Base-by-base conservation (phyloP, 2,329 filamentous ascomycete species). In the Diaporthe citrichinensis region DNA sequence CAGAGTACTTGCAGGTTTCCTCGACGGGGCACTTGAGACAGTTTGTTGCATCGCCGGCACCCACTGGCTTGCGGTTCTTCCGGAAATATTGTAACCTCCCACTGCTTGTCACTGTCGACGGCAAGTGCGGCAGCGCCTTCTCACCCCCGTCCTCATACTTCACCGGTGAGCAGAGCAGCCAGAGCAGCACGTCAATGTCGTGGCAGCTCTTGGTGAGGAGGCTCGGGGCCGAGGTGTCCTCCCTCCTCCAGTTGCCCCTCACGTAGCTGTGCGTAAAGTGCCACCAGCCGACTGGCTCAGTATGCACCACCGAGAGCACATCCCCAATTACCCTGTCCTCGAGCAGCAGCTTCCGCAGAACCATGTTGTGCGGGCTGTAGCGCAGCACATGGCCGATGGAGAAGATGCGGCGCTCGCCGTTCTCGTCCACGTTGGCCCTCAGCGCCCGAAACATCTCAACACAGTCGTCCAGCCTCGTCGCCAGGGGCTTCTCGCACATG, bases 161-260 rank as follows among this genome's bases (percentile, higher is more conserved):
- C 0, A 89, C 83, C 0, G 95, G 94, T 0, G 94, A 95, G 81
- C 93, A 96, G 15, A 98, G 89, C 62, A 98, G 86, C 97, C 97
- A 99, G 23, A 98, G 87, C 6, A 98, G 86, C 74, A 98, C 91
- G 81, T 99, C 97, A 68, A 99, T 94, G 80, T 99, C 97, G 81
- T 99, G 97, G 79, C 97, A 98, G 76, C 95, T 97, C 85, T 98
- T 99, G 3, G 96, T 98, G 41, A 99, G 88, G 2, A 99, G 88
- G 1, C 94, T 96, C 9, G 93, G 96, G 34, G 90, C 96, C n/a
- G 90, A 92, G 7, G 87, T 93, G 0, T 91, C 93, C 78, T 95
- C 92, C 77, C 94, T 94, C 8, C 96, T 91, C 97, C 97, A 98
- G 84, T 98, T 98, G 23, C 97, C 97, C 61, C 94, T 91, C 49